These are phyloP conservation scores for Passiflora organensis DNA, from an alignment of 345 rosid genomes.

Conservation along the genomic window DNA sequence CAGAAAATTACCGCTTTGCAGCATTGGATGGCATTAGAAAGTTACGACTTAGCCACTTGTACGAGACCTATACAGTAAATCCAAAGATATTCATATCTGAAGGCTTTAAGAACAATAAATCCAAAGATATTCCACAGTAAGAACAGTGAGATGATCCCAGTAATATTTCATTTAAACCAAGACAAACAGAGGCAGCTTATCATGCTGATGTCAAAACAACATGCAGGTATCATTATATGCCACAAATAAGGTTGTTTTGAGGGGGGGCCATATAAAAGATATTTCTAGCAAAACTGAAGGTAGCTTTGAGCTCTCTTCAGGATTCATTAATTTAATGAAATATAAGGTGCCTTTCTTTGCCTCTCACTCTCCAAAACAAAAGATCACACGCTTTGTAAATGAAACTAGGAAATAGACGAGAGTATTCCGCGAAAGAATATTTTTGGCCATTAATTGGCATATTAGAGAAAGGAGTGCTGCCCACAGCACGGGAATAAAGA, in stretches of 20 bases:
- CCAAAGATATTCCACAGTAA: background rate
- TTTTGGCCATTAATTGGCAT: too few relatives aligned
- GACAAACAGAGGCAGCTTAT: background rate
- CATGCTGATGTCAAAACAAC: background rate
- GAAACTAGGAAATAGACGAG: too few relatives aligned
- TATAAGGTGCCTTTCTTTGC: background rate
- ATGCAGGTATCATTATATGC: background rate
- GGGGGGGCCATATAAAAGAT: too few relatives aligned
- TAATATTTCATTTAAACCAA: background rate
- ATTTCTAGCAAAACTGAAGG: too few relatives aligned
- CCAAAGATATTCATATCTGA: background rate
- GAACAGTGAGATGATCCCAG: too few relatives aligned
- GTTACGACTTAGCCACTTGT: conserved; percentile 92
- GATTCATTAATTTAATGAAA: background rate
- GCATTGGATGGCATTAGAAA: conserved; percentile 64
- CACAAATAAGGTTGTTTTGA: too few relatives aligned
- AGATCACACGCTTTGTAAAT: too few relatives aligned
- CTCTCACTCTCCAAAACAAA: background rate
- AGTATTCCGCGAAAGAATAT: too few relatives aligned
- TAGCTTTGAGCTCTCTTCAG: too few relatives aligned
- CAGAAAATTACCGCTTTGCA: conserved; percentile 58
- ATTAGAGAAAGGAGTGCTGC: too few relatives aligned
- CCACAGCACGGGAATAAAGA: too few relatives aligned
- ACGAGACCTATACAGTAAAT: conserved; percentile 65
- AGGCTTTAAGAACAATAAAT: too few relatives aligned